Conservation (phyloP, 139 green algal genomes). For the Marvania coccoides region DNA sequence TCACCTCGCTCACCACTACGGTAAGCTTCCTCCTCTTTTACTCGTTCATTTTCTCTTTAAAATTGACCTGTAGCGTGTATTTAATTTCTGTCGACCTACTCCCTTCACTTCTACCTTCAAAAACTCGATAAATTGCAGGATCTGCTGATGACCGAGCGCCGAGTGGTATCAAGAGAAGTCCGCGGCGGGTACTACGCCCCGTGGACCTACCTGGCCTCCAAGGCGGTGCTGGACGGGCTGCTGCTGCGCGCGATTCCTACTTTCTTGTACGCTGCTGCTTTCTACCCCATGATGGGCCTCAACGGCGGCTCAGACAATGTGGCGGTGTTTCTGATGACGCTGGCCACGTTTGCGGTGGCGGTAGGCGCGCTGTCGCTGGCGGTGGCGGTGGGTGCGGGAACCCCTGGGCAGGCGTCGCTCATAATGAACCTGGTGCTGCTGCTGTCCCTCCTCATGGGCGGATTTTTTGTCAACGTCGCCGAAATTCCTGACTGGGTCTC, state of each 20-base stretch:
- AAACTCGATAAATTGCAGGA: no score
- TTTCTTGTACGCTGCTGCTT: constrained; percentile 43
- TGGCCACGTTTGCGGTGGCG: constrained; percentile 35
- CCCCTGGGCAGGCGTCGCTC: constrained; percentile 51
- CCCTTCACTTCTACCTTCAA: no score
- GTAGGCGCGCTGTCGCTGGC: constrained; percentile 53
- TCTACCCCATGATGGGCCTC: constrained; percentile 63
- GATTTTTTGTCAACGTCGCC: constrained; percentile 18
- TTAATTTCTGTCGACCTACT: no score
- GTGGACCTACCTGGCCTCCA: constrained; percentile 47
- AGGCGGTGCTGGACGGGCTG: constrained; percentile 61
- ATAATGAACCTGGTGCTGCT: constrained; percentile 76
- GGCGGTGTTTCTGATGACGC: constrained; percentile 46
- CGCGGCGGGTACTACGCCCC: constrained; percentile 50
- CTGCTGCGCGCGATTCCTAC: constrained; percentile 64
- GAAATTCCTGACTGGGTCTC: constrained; percentile 37
- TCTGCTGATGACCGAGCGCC: constrained; percentile 50
- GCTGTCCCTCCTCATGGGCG: constrained; percentile 57
- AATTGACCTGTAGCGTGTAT: no score
- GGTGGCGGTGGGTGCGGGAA: constrained; percentile 28
- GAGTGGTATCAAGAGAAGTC: constrained; percentile 41
- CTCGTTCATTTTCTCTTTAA: no score
- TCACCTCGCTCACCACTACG: constrained; percentile 63
- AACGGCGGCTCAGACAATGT: background rate
- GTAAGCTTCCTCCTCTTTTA: no score